phyloP scores from a whole-genome alignment of 2,329 filamentous ascomycete genomes.

The Talaromyces sp. region DNA sequence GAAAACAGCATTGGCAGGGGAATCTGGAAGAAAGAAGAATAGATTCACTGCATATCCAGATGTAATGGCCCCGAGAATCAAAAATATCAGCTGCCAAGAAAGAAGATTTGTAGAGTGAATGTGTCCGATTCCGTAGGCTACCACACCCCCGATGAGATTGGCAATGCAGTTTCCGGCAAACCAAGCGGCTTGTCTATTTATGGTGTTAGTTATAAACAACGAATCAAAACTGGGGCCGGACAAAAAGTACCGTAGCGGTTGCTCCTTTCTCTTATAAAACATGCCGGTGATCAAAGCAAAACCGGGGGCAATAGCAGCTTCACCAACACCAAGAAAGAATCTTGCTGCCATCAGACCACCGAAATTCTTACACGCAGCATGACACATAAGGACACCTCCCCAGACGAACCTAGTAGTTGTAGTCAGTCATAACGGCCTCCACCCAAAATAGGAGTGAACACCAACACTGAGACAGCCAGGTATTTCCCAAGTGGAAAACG shows the following conservation, averaged over 20 bases:
- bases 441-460: background rate
- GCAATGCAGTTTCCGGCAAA: slow-evolving; percentile 4
- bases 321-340: slow-evolving; percentile 50
- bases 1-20: slow-evolving; percentile 48
- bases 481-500: slow-evolving; percentile 5
- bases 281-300: slow-evolving; percentile 41
- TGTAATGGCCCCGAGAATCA: slow-evolving; percentile 58
- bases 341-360: slow-evolving; percentile 42
- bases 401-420: slow-evolving; percentile 20
- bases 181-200: slow-evolving; percentile 3
- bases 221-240: background rate
- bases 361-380: slow-evolving; percentile 45
- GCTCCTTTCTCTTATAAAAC: slow-evolving; percentile 49
- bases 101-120: background rate
- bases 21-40: slow-evolving; percentile 55
- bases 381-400: slow-evolving; percentile 44
- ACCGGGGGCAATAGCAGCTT: slow-evolving; percentile 45
- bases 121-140: slow-evolving; percentile 42
- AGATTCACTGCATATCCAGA: slow-evolving; percentile 52
- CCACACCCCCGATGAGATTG: background rate
- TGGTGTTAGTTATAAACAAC: background rate
- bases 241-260: slow-evolving; percentile 23
- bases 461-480: slow-evolving; percentile 1
- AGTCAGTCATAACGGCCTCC: background rate
- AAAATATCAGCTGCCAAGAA: slow-evolving; percentile 42